Evolutionary conservation across 129 eudicot genomes (phyloP), one percentile per base, ranked within the genome.

Genomic region (Ambrosia artemisiifolia): DNA sequence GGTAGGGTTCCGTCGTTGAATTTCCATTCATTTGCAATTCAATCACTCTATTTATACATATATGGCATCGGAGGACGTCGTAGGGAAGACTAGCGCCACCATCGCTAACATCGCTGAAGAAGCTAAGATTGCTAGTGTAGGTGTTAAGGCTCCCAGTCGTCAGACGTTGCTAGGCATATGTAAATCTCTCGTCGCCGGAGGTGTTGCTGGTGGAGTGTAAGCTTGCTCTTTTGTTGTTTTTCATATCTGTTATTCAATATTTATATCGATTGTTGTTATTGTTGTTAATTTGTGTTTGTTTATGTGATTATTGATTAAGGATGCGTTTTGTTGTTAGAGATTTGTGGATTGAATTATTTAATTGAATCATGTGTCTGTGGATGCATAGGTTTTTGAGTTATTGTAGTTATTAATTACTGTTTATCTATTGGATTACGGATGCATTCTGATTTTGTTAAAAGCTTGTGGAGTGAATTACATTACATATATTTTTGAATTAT

Each of bases 51-150:
- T 54, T 42, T 24, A 24, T 24, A 24, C 28, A 24, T 24, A 24
- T 43, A 94, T 95, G 99, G 97, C 96, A 33, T 95, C 99, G 70
- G 99, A 95, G 77, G 99, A 90, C 67, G 99, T 95, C 63, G 83
- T 79, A 19, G 75, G 79, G 12, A 90, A 95, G 79, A 64, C 83
- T 49, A 84, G 83, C 46, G 85, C 96, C 7, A 88, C 83, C 71
- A 78, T 95, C 67, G 97, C 93, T 32, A 95, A 90, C 64, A 79
- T 90, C 8, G 97, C 97, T 1, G 99, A 86, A 69, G 99, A 94
- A 67, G 99, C 97, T 1, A 93, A 94, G 83, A 77, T 87, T 10
- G 96, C 92, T 17, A 84, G 85, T 65, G 88, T 82, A 54, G 96
- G 86, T 65, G 93, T 94, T 40, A 88, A 84, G 49, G 86, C 97